Percentiles rank a stretch among this genome's conserved stretches.
Evolutionary conservation across 441 rosid genomes (phyloP).

Genomic region (Erodium moschatum): DNA sequence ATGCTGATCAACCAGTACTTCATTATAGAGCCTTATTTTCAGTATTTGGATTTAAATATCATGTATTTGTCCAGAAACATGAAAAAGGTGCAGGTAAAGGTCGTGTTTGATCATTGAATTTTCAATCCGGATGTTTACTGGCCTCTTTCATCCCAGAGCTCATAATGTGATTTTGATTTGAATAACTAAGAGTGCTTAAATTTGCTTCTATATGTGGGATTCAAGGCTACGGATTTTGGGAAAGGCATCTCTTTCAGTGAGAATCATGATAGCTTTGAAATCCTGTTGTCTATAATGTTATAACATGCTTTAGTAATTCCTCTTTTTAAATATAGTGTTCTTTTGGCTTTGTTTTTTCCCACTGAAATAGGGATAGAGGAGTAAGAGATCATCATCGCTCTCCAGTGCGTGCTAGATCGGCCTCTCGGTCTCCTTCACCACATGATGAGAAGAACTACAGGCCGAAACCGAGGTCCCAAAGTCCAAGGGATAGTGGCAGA

Average conservation of each 20-base stretch:
- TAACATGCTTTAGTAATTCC: not conserved
- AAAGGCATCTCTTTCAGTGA: not conserved
- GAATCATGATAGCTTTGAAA: no score
- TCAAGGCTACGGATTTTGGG: not conserved
- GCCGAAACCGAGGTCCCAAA: slow-evolving; percentile 35
- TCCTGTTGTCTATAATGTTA: no score
- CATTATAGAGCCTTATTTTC: slow-evolving; percentile 40
- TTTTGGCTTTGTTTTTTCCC: not conserved
- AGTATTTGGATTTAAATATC: slow-evolving; percentile 40
- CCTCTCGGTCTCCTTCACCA: slow-evolving; percentile 49
- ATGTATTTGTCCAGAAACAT: slow-evolving; percentile 42
- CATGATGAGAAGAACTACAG: slow-evolving; percentile 33
- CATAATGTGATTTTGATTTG: not conserved
- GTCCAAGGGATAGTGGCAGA: slow-evolving; percentile 42
- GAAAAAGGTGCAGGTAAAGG: slow-evolving; percentile 50
- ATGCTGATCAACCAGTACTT: slow-evolving; percentile 48
- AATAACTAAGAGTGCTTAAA: slow-evolving; percentile 16
- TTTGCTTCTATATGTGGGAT: slow-evolving; percentile 2
- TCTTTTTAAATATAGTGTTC: not conserved
- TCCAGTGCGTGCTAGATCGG: slow-evolving; percentile 45
- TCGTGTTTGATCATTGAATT: slow-evolving; percentile 28
- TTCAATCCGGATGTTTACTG: slow-evolving; percentile 26
- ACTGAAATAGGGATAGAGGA: slow-evolving; percentile 32
- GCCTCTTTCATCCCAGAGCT: slow-evolving; percentile 8
- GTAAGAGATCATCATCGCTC: slow-evolving; percentile 35